Conservation (phyloP, 345 rosid species). For the Lagerstroemia speciosa region DNA sequence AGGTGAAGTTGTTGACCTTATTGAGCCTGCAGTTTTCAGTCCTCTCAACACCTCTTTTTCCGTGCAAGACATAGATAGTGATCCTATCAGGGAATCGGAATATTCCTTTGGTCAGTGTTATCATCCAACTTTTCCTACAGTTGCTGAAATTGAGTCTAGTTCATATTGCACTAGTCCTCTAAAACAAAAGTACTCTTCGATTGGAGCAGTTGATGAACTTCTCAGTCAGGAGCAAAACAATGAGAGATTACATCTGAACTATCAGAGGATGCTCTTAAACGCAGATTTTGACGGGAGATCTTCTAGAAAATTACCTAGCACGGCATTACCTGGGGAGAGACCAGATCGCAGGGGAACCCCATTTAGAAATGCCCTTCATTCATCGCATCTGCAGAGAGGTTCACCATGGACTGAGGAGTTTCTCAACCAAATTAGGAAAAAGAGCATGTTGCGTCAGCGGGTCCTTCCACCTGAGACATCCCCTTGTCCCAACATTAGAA, state of each 20-base stretch:
- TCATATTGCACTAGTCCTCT: constrained; percentile 25
- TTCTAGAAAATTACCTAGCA: constrained; percentile 21
- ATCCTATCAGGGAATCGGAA: constrained; percentile 39
- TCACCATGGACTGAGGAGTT: constrained; percentile 96
- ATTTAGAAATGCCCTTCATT: constrained; percentile 50
- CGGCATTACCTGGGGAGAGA: constrained; percentile 37
- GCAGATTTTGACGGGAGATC: constrained; percentile 32
- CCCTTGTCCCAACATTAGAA: constrained; percentile 24
- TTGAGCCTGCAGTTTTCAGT: constrained; percentile 23
- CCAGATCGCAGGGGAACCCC: constrained; percentile 51
- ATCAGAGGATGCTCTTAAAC: constrained; percentile 26
- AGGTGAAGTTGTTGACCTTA: constrained; percentile 52
- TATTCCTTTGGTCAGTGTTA: constrained; percentile 34
- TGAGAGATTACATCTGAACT: constrained; percentile 24
- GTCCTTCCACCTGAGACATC: constrained; percentile 40
- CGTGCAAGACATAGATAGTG: constrained; percentile 32
- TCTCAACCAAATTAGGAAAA: constrained; percentile 74
- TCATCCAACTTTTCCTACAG: constrained; percentile 34
- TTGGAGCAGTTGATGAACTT: constrained; percentile 13
- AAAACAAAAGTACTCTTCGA: constrained; percentile 21
- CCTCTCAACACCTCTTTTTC: constrained; percentile 24
- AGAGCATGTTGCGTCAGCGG: constrained; percentile 55
- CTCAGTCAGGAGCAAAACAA: constrained; percentile 15
- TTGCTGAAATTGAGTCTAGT: constrained; percentile 33
- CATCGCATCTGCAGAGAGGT: constrained; percentile 37